These are phyloP conservation scores for Dioscorea alata DNA, from an alignment of 106 monocot species.

Conservation along the genomic window DNA sequence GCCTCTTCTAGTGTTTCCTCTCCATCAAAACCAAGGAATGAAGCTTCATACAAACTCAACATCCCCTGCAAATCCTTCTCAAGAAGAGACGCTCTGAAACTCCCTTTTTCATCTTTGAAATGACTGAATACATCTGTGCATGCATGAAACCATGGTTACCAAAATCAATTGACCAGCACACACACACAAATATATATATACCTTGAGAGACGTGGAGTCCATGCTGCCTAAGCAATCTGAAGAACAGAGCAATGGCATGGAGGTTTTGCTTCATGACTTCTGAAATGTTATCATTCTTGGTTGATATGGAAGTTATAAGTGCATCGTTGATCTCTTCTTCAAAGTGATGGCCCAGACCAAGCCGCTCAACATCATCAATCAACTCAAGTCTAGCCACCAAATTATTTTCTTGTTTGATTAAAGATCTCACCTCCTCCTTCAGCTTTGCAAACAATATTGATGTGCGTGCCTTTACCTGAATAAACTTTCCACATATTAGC, in stretches of 20 bases:
- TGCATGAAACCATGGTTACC: neutral
- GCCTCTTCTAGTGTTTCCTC: slow-evolving; percentile 28
- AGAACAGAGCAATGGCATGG: slow-evolving; percentile 2
- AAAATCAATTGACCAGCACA: neutral
- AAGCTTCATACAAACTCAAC: slow-evolving; percentile 42
- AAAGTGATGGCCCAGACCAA: slow-evolving; percentile 17
- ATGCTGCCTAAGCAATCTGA: slow-evolving; percentile 8
- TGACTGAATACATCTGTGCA: slow-evolving; percentile 11
- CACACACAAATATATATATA: slow-evolving; percentile 2
- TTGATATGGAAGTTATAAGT: neutral
- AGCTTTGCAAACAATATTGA: neutral
- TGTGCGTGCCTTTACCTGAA: slow-evolving; percentile 5
- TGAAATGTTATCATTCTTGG: neutral
- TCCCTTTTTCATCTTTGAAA: slow-evolving; percentile 16
- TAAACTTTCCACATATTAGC: neutral
- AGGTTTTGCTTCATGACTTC: slow-evolving; percentile 1
- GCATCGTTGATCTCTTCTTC: slow-evolving; percentile 2
- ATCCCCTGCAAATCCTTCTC: slow-evolving; percentile 18
- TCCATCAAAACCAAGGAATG: slow-evolving; percentile 20
- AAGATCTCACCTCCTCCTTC: slow-evolving; percentile 8
- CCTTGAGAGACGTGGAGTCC: slow-evolving; percentile 9
- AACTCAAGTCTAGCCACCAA: slow-evolving; percentile 11
- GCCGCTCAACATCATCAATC: slow-evolving; percentile 5
- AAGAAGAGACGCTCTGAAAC: slow-evolving; percentile 7
- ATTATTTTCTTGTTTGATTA: neutral